Conservation (phyloP, 1,139 yeast genomes). For the Geotrichum phurueaensis region DNA sequence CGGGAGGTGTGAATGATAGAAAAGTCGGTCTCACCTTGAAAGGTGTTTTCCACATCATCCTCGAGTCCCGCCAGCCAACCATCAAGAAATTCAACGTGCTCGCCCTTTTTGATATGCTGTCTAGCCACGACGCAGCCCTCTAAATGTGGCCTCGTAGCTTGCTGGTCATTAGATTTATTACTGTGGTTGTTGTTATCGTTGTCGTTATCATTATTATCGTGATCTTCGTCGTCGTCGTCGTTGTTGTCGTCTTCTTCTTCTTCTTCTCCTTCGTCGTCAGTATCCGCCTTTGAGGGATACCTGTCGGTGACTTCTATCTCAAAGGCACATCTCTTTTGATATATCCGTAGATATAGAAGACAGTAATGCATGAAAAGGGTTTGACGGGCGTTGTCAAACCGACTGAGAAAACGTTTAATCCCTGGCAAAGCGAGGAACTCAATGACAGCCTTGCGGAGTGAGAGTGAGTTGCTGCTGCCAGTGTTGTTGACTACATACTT, state of each 20-base stretch:
- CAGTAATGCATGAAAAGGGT: slow-evolving; percentile 39
- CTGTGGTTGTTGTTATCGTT: not conserved
- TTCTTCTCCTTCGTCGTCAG: slow-evolving; percentile 36
- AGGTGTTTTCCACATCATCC: slow-evolving; percentile 35
- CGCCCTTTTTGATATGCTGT: slow-evolving; percentile 31
- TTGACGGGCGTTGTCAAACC: slow-evolving; percentile 28
- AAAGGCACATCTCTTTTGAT: slow-evolving; percentile 38
- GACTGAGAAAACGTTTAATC: slow-evolving; percentile 30
- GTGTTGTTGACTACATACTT: slow-evolving; percentile 22
- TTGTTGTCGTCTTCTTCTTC: no score
- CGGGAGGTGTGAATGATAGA: slow-evolving; percentile 37
- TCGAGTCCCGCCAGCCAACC: slow-evolving; percentile 39
- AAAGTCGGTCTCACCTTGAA: slow-evolving; percentile 36
- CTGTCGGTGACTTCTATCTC: slow-evolving; percentile 43
- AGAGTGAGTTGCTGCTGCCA: slow-evolving; percentile 15
- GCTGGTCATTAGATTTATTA: slow-evolving; percentile 11
- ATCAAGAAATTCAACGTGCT: slow-evolving; percentile 35
- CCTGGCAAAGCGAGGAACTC: slow-evolving; percentile 31
- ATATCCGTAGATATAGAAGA: slow-evolving; percentile 37
- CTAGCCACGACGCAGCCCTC: slow-evolving; percentile 44
- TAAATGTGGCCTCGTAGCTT: slow-evolving; percentile 16
- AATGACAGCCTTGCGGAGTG: slow-evolving; percentile 25
- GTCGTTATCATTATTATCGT: slow-evolving; percentile 13
- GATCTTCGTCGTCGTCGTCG: not conserved
- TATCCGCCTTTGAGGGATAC: slow-evolving; percentile 29